Base-by-base conservation (phyloP, 1,284 basidiomycete species). In the Austroboletus sp. region DNA sequence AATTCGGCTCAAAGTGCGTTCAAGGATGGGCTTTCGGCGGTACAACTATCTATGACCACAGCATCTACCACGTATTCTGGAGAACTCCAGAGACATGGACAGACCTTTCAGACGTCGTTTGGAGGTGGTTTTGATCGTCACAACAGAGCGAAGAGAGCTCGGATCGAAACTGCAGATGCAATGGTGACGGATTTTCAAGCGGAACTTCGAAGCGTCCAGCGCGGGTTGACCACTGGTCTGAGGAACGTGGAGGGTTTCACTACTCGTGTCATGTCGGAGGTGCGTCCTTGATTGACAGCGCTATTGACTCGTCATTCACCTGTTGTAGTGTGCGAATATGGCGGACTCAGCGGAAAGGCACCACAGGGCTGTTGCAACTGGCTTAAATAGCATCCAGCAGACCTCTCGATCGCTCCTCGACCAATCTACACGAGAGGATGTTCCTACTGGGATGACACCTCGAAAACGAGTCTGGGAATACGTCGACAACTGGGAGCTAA, bases 381-480 rank as follows among this genome's bases (percentile, higher is more conserved):
- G 75, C 17, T 57, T 87, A 4, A 60, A 70, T 2, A 64, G 70
- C 5, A 61, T 85, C 15, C 72, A 76, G 36, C 67, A 74, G 29
- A 71, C 72, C 1, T 73, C 75, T 6, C 67, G 72, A 27, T 66
- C 68, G 10, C 66, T 89, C n/a, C 56, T 74, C 4, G 73, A 78
- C 19, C 69, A 80, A 44, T 85, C 81, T 6, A 72, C 76, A 3
- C 72, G 68, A 45, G 78, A 81, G 46, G 85, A 86, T 54, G 60
- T 66, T 25, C 66, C 81, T 3, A 85, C 80, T 9, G 86, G 85
- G 8, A 66, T 66, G 44, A 89, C 86, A 4, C 87, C 87, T 21
- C 75, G 75, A 35, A 89, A 86, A 67, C 79, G 82, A 32, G 65
- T 65, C 29, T 84, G 81, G 78, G 66, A 80, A 48, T 83, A 80